Base-by-base conservation (phyloP, 2,329 filamentous ascomycete genomes). In the Xylaria sp. region DNA sequence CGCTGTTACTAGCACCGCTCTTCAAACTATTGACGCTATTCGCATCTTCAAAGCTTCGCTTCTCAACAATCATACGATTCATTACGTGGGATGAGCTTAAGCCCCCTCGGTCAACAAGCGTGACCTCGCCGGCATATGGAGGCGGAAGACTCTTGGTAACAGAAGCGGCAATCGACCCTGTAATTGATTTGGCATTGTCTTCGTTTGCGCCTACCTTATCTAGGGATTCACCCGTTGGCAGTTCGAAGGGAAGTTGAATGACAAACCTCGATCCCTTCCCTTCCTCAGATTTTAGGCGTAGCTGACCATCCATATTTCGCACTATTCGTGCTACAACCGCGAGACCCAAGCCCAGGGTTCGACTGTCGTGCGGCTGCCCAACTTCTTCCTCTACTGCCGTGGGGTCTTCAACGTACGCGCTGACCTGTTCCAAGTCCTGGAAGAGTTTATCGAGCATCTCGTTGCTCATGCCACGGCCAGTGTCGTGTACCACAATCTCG, bases 271-370 rank as follows among this genome's bases (percentile, higher is more conserved):
- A 92, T 0, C 92, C 92, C 63, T 88, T 89, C 1, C 89, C 89
- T 67, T 89, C 82, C 64, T 94, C 90, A 0, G 91, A 96, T 65
- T 92, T 93, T 1, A 96, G 74, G 1, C 91, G 85, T 24, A 96
- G 72, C 65, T 96, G 92, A 0, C 92, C 92, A 54, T 93, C 88
- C 90, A 96, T 94, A 66, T 92, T 96, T n/a, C 87, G 84, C 26
- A 96, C 80, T 34, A 91, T 90, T 37, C 92, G 84, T 16, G 90
- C 89, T n/a, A 96, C 92, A 11, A 95, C 80, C 0, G 92, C 92
- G n/a, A 96, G 78, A 0, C 92, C 92, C 8, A 96, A 80, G 0
- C 92, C 92, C 1, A 96, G 72, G 0, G 85, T 86, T 44, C 75
- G 72, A 17, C 69, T 57, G 18, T 74, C 61, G 39, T 56, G 57